Percentiles rank a stretch among this genome's conserved stretches.
Evolutionary conservation across 2,329 filamentous ascomycete genomes (phyloP).

Genomic region (Lasiodiplodia hormozganensis): DNA sequence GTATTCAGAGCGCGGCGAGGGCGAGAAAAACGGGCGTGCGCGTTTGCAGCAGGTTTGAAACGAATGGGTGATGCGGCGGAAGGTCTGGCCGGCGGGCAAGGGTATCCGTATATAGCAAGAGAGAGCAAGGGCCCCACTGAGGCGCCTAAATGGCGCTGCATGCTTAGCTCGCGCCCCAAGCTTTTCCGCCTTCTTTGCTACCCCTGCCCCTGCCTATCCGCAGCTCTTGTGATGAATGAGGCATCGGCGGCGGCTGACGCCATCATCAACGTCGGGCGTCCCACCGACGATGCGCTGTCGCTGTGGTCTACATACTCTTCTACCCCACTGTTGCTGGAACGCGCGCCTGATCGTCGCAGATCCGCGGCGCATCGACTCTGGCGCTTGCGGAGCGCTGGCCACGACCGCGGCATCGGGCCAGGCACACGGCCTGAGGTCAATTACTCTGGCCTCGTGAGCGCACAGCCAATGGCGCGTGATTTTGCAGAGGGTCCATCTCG

Average conservation of each 20-base stretch:
- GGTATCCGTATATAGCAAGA: conserved; percentile 13
- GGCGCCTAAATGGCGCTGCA: conserved; percentile 5
- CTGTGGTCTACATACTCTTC: neutral
- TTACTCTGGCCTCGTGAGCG: neutral
- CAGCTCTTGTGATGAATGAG: neutral
- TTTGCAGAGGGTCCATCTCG: neutral
- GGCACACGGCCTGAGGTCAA: neutral
- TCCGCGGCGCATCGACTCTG: neutral
- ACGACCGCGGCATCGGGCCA: neutral
- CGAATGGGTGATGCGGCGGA: neutral
- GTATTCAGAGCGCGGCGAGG: neutral
- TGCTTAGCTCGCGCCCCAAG: conserved; percentile 18
- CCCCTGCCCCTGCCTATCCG: neutral
- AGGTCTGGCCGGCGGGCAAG: neutral
- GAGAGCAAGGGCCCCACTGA: conserved; percentile 10
- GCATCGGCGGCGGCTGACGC: neutral
- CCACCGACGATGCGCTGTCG: neutral
- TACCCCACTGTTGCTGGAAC: neutral
- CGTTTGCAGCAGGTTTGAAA: conserved; percentile 20
- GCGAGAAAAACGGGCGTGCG: neutral
- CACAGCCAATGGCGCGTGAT: neutral
- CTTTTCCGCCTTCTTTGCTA: neutral
- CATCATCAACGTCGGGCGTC: neutral
- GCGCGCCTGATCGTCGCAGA: neutral
- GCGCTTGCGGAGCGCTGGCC: neutral